Base-by-base conservation (phyloP, 1,139 yeast species). In the Nadsonia starkeyi-henricii region DNA sequence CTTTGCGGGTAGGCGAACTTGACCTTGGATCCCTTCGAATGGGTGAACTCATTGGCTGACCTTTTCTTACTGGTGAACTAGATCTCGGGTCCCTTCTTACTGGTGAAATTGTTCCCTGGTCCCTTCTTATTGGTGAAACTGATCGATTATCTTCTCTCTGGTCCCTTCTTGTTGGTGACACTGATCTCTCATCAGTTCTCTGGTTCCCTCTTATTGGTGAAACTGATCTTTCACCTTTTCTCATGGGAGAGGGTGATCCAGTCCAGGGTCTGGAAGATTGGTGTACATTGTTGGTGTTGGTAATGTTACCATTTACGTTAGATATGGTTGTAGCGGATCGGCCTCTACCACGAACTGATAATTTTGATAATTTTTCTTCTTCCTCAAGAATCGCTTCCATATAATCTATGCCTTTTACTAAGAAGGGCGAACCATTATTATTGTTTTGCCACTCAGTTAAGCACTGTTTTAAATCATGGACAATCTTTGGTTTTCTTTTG, bases 401-500 rank as follows among this genome's bases (percentile, higher is more conserved):
- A 33, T 33, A 33, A 33, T 33, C 17, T 15, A 13, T 15, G 17
- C 39, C 39, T 33, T 33, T 33, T 12, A 33, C 39, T 9, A 33
- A 15, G 17, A 33, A 33, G 4, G 39, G 39, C 17, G 59, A 61
- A 18, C 55, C 53, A 3, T 65, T 62, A 9, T 69, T 69, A 4
- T 65, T 57, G 1, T 61, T 56, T 48, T 80, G 78, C 66, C 76
- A 82, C 13, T 65, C 65, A 1, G 57, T 54, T 2, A 85, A 62
- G 45, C 73, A 75, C 1, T 56, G 50, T 53, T 74, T 77, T 47
- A 89, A 65, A 1, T 70, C 73, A 2, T 67, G 66, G 9, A 85
- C 65, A 1, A 83, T 69, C 42, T 70, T 69, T 0, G 97, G 97
- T 57, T 85, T 68, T 55, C 75, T 75, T 57, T 78, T 79, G 28